These are phyloP conservation scores for Lupinus albus DNA, from an alignment of 306 rosid genomes.

Conservation along the genomic window DNA sequence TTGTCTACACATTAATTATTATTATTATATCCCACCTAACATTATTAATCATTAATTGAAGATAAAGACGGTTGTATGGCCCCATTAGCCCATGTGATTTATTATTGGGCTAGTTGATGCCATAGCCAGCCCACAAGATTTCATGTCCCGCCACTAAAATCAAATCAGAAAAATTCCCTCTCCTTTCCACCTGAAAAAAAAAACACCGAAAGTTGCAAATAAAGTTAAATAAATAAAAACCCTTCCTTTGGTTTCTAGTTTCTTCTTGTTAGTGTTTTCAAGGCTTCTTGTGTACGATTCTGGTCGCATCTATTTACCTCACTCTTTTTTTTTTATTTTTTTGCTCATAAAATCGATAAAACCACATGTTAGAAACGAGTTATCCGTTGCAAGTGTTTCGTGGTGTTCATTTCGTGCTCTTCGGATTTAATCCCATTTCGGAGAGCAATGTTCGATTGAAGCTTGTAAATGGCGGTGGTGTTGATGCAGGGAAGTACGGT, in stretches of 20 bases:
- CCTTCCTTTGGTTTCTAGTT: too few relatives aligned
- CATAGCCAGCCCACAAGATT: background rate
- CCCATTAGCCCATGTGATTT: too few relatives aligned
- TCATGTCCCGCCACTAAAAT: slow-evolving; percentile 41
- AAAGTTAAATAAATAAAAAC: too few relatives aligned
- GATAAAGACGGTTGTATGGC: too few relatives aligned
- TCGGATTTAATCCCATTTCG: slow-evolving; percentile 56
- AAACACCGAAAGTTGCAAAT: too few relatives aligned
- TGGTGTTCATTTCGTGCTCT: slow-evolving; percentile 68
- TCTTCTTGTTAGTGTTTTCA: background rate
- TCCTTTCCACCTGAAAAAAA: background rate
- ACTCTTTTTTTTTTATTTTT: background rate
- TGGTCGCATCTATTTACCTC: background rate
- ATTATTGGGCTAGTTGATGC: background rate
- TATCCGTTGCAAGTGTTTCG: slow-evolving; percentile 42
- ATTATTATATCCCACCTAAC: too few relatives aligned
- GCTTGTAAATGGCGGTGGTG: slow-evolving; percentile 78
- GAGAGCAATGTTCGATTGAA: slow-evolving; percentile 74
- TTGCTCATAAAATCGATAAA: background rate
- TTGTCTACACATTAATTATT: too few relatives aligned
- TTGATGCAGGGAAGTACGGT: slow-evolving; percentile 63
- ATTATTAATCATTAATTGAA: too few relatives aligned
- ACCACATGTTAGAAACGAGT: slow-evolving; percentile 29
- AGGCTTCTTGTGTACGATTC: slow-evolving; percentile 42
- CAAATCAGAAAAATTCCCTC: slow-evolving; percentile 37